Base-by-base conservation (phyloP, 306 rosid species). In the Acacia crassicarpa region DNA sequence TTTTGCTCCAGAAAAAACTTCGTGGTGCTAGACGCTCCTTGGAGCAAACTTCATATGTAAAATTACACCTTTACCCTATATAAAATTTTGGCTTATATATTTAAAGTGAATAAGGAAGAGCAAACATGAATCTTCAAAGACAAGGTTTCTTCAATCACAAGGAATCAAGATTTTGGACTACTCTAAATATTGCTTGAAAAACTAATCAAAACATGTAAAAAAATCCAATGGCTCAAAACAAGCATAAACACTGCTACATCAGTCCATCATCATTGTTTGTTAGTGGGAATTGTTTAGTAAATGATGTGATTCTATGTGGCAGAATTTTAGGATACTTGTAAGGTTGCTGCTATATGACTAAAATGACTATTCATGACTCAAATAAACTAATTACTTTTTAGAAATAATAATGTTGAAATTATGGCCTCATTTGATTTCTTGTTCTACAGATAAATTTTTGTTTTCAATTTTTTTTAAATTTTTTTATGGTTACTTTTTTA, bases 381-480 rank as follows among this genome's bases (percentile, higher is more conserved):
- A 59, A 33, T 59, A 59, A 23, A 16, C 56, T 49, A 19, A 16
- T 16, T 51, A 59, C 6, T 22, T 1, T 59, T 23, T n/a, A 20
- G 20, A 53, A 53, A 46, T 79, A 23, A 33, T 69, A 70, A 74
- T 68, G 72, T 74, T 35, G 78, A 54, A 79, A 69, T 58, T 77
- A 41, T 40, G 72, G 38, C 41, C 41, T 38, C 41, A 1, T 6
- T 38, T 38, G 41, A 38, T 6, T 38, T 38, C 41, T 38, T 38
- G 41, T 38, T 38, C 8, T 6, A 38, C 1, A 5, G 41, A 38
- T 38, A 38, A 38, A 0, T 38, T 38, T 38, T 38, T 38, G 8
- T 38, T 38, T 38, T 38, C 0, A 38, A 6, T 0, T 5, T 38
- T 35, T 35, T 5, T 5, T 6, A 38, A 38, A 7, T 6, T 6